Base-by-base conservation (phyloP, 768 basidiomycete genomes). In the Leucogyrophana mollusca region DNA sequence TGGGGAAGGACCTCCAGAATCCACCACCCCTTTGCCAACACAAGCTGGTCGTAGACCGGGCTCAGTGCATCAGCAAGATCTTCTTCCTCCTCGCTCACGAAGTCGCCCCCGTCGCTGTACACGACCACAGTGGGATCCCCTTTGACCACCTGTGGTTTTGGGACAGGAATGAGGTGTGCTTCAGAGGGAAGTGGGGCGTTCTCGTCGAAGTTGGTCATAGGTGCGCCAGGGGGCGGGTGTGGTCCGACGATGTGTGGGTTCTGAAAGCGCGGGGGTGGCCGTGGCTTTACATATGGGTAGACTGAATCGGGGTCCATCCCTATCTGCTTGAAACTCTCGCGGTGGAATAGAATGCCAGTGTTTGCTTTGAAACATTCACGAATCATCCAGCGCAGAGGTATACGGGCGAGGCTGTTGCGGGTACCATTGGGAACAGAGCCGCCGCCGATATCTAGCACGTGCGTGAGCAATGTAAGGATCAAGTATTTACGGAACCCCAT, bases 341-440 rank as follows among this genome's bases (percentile, higher is more conserved):
- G 53, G 16, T 74, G 64, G 66, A 86, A 86, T 55, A 82, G 66
- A 51, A 86, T 82, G 0, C 83, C 84, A 1, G 71, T 71, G 3
- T 79, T 56, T 6, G 73, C 58, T 40, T 68, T 69, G 72, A 86
- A 82, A 50, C 76, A 78, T 56, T 88, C 76, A 32, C 85, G 77
- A 47, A 88, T 69, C 83, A 87, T 86, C 85, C 86, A 91, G 42
- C 86, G 78, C 24, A 91, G 72, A 1, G 87, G 70, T 34, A 90
- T 85, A 32, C 85, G 80, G 1, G 86, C 81, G 3, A 90, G 73
- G 37, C 73, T 78, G 53, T 84, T 77, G 11, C 70, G 73, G 0
- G 72, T 70, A 42, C 72, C 75, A 48, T 90, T 84, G 24, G 54
- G 50, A 10, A 82, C 81, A 2, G 80, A 79, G 3, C 86, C 87